Evolutionary conservation across 805 yeast species (phyloP).

Genomic region (Teunomyces funiuensis): DNA sequence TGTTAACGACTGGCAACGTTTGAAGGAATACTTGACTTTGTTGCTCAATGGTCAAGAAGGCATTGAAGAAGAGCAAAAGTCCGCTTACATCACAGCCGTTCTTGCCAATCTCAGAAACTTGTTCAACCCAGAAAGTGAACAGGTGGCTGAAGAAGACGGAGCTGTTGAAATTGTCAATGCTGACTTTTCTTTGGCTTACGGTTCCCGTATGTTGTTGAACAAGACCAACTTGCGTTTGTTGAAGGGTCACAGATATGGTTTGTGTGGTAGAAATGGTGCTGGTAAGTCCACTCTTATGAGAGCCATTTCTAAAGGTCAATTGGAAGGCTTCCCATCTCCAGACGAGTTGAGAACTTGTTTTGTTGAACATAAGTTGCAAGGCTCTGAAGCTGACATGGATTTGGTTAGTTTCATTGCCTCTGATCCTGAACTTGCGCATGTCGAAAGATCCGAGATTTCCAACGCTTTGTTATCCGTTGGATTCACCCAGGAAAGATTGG

Average conservation of each 20-base stretch:
- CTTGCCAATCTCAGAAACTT: constrained; percentile 50
- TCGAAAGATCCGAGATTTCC: constrained; percentile 69
- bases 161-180: constrained; percentile 92
- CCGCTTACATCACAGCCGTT: constrained; percentile 43
- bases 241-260: constrained; percentile 96
- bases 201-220: constrained; percentile 94
- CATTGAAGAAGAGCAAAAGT: constrained; percentile 30
- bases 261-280: constrained; percentile 98
- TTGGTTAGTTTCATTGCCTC: constrained; percentile 83
- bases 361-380: constrained; percentile 95
- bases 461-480: constrained; percentile 82
- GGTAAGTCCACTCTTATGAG: constrained; percentile 98
- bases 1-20: constrained; percentile 47
- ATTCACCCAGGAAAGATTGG: constrained; percentile 84
- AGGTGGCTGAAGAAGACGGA: constrained; percentile 64
- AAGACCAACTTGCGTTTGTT: constrained; percentile 84
- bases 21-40: constrained; percentile 53
- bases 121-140: constrained; percentile 46
- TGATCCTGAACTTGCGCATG: constrained; percentile 74
- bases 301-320: constrained; percentile 92
- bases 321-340: constrained; percentile 95
- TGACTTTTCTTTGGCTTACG: constrained; percentile 93
- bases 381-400: constrained; percentile 88
- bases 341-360: constrained; percentile 87
- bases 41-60: constrained; percentile 20